These are phyloP conservation scores for Pseudogymnoascus verrucosus DNA, from an alignment of 2,329 filamentous ascomycete genomes.

Conservation along the genomic window DNA sequence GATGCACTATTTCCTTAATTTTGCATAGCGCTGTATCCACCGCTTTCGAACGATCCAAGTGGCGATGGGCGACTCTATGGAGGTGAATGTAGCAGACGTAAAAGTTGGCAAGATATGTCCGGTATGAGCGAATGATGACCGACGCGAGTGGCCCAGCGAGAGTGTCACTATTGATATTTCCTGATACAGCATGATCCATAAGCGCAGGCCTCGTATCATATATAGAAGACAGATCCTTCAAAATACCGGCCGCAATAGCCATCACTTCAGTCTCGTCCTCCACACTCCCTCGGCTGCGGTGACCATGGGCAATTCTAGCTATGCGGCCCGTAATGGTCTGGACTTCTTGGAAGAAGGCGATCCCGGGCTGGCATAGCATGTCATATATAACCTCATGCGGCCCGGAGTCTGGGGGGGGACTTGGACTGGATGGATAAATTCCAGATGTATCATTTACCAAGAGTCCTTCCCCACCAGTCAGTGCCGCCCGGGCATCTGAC, in stretches of 20 bases:
- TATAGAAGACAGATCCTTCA: constrained; percentile 39
- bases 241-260: constrained; percentile 42
- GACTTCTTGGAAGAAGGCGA: constrained; percentile 49
- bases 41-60: constrained; percentile 42
- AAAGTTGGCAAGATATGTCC: constrained; percentile 48
- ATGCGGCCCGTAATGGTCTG: constrained; percentile 49
- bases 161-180: constrained; percentile 39
- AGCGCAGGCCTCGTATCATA: constrained; percentile 43
- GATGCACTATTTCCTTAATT: constrained; percentile 38
- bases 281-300: constrained; percentile 45
- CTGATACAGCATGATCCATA: constrained; percentile 48
- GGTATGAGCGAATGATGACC: constrained; percentile 42
- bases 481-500: constrained; percentile 3
- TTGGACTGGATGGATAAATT: neutral
- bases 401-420: neutral
- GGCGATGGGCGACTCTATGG: constrained; percentile 47
- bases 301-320: constrained; percentile 47
- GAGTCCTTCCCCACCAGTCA: neutral
- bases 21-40: constrained; percentile 38
- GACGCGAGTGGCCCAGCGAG: constrained; percentile 40
- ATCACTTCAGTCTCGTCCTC: constrained; percentile 51
- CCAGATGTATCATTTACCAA: constrained; percentile 7
- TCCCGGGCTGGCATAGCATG: constrained; percentile 43
- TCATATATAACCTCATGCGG: constrained; percentile 43
- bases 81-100: constrained; percentile 47